Evolutionary conservation across 345 rosid genomes (phyloP).

Genomic region (Linum usitatissimum): DNA sequence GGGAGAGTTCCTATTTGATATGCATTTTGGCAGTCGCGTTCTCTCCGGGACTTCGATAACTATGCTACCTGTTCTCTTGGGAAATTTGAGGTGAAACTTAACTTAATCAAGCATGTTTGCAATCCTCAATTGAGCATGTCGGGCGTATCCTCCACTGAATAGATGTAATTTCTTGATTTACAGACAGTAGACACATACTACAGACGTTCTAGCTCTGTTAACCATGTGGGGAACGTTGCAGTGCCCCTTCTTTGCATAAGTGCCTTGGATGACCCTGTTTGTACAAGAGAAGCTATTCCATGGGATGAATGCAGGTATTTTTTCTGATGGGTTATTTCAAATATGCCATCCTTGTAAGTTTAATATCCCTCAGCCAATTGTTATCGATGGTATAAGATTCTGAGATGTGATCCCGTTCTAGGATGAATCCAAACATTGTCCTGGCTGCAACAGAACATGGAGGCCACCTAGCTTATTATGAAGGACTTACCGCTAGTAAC

Average conservation of each 20-base stretch:
- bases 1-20: background rate
- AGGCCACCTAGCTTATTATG: slow-evolving; percentile 31
- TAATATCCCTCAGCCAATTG: too few relatives aligned
- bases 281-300: slow-evolving; percentile 33
- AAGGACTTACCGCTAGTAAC: slow-evolving; percentile 27
- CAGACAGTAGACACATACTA: slow-evolving; percentile 33
- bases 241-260: slow-evolving; percentile 31
- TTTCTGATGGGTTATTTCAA: background rate
- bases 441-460: slow-evolving; percentile 31
- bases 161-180: slow-evolving; percentile 2
- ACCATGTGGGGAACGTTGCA: slow-evolving; percentile 22
- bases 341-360: too few relatives aligned
- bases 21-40: slow-evolving; percentile 22
- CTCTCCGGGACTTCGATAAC: slow-evolving; percentile 24
- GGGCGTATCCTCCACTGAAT: background rate
- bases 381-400: background rate
- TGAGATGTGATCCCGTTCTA: background rate
- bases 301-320: slow-evolving; percentile 33
- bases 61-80: slow-evolving; percentile 25
- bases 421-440: slow-evolving; percentile 27
- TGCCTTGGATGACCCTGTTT: slow-evolving; percentile 35
- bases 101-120: background rate
- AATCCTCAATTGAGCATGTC: background rate
- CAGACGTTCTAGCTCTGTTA: slow-evolving; percentile 22
- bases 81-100: slow-evolving; percentile 25